Conservation (phyloP, 306 rosid genomes). For the Cucumis cinereus region DNA sequence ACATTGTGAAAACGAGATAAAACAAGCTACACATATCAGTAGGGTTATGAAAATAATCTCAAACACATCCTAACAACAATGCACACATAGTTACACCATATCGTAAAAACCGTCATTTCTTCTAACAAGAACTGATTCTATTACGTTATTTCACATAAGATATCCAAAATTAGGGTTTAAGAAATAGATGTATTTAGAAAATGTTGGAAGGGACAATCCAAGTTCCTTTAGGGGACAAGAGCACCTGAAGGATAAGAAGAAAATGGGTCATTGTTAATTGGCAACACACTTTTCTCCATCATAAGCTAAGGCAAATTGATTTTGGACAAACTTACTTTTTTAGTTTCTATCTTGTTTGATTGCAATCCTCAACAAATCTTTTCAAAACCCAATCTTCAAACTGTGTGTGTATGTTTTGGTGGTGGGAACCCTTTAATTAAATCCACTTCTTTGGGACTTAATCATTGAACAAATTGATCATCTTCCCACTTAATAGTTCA, state of each 20-base stretch:
- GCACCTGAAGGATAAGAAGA: slow-evolving; percentile 2
- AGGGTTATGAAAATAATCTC: no score
- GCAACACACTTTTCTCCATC: background rate
- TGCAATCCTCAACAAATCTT: slow-evolving; percentile 10
- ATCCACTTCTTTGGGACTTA: background rate
- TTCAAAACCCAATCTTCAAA: slow-evolving; percentile 12
- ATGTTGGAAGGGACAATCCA: background rate
- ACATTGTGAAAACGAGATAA: no score
- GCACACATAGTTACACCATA: no score
- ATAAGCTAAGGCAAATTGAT: background rate
- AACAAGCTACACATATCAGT: no score
- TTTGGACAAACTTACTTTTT: slow-evolving; percentile 7
- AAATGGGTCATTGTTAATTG: background rate
- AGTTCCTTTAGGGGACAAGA: background rate
- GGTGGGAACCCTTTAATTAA: background rate
- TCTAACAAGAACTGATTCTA: no score
- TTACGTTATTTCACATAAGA: no score
- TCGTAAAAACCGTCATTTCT: no score
- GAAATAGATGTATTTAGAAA: background rate
- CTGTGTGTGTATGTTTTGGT: background rate
- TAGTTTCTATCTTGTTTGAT: slow-evolving; percentile 8
- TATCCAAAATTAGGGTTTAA: no score
- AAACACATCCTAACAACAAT: no score
- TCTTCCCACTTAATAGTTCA: background rate
- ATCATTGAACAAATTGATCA: background rate